phyloP scores from a whole-genome alignment of 108 stramenopile genomes.

The Cyclotella distinguenda region DNA sequence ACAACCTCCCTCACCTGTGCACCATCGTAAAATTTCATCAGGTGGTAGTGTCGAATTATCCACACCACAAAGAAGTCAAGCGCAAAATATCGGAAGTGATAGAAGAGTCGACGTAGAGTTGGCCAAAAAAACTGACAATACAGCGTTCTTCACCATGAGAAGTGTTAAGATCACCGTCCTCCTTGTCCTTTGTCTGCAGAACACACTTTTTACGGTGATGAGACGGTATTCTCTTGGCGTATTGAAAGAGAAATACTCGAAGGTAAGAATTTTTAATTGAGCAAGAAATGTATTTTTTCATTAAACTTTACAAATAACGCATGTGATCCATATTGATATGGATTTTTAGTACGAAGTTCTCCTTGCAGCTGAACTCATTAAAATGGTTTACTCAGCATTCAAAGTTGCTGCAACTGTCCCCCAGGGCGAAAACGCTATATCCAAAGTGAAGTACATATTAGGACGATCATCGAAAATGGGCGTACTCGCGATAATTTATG shows the following conservation, averaged over 20 bases:
- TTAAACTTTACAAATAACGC: too few species aligned
- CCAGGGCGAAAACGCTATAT: conserved; percentile 17
- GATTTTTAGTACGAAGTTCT: conserved; percentile 69
- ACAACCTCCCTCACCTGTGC: neutral
- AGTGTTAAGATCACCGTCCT: conserved; percentile 70
- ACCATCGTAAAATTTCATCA: neutral
- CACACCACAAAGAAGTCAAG: neutral
- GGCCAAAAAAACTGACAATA: neutral
- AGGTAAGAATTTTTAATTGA: conserved; percentile 66
- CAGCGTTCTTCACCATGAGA: conserved; percentile 45
- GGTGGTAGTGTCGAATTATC: neutral
- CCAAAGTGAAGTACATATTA: conserved; percentile 56
- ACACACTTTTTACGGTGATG: conserved; percentile 85
- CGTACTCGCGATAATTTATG: conserved; percentile 85
- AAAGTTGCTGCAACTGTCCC: conserved; percentile 45
- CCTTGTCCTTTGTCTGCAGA: conserved; percentile 74
- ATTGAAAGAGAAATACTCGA: conserved; percentile 79
- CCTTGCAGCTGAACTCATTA: conserved; percentile 75
- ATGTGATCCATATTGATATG: conserved; percentile 8
- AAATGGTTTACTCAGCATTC: conserved; percentile 72
- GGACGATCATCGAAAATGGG: conserved; percentile 82
- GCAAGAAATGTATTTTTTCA: too few species aligned
- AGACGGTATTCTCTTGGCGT: conserved; percentile 85
- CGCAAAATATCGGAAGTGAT: neutral
- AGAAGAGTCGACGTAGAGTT: neutral